Evolutionary conservation across 306 rosid species (phyloP), one percentile per base, ranked within the genome.

Genomic region (Macrotyloma uniflorum): DNA sequence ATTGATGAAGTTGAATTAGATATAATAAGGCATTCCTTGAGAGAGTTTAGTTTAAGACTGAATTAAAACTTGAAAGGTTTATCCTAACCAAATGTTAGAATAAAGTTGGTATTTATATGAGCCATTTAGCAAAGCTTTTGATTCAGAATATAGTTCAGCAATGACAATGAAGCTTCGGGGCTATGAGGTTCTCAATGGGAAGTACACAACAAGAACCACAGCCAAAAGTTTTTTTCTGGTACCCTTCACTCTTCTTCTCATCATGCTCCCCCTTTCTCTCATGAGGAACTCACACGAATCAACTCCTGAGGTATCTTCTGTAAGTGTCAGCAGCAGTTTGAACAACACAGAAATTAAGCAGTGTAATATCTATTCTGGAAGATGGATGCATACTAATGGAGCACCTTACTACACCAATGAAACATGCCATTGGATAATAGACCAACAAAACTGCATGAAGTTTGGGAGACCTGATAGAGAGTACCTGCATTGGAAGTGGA

Each of bases 401-500:
- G 89, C 77, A 10, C 92, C 94, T 33, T 89, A 85, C 28, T 95
- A 95, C 83, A 85, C 83, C n/a, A 85, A 91, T 35, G 84, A 61
- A 22, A 91, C 88, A 43, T 95, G 99, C 58, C 22, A 72, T 36
- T 80, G 59, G 75, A 91, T 95, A 26, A 76, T 86, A 24, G 94
- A 90, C 57, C 89, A 91, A 46, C 96, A 86, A 42, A 95, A 95
- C 49, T 95, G 99, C 87, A 18, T 95, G 61, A 93, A 95, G 78
- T 88, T 87, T 72, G 98, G 94, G 54, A 88, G 99, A 12, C 86
- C 91, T 1, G 96, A 93, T 51, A 49, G 19, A 15, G 98, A 85
- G 55, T 95, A 80, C 78, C 35, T 88, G 55, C 83, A 88, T 11
- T 95, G 99, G 99, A 81, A 93, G 76, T 95, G 99, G 99, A 88